Base-by-base conservation (phyloP, 2,329 filamentous ascomycete species). In the Monilinia polystroma region DNA sequence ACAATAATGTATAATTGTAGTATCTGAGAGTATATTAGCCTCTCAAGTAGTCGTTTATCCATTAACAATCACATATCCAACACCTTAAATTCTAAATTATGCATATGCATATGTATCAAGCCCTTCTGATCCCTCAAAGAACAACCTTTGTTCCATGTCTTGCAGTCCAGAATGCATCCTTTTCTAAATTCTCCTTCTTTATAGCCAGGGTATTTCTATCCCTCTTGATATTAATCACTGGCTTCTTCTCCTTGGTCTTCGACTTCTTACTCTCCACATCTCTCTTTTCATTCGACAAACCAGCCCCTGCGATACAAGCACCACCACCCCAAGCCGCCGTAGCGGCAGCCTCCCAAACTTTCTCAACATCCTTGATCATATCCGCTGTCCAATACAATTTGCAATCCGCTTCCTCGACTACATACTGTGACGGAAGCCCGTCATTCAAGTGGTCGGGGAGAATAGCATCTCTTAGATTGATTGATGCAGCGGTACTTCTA, bases 371-470 rank as follows among this genome's bases (percentile, higher is more conserved):
- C 4, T 80, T 75, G 45, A 85, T 75, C 76, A 85, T 87, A 2
- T 79, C 75, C 20, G 79, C 73, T 2, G 86, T 87, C 68, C 84
- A 88, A 73, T 82, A 90, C 16, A 89, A 74, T 6, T 86, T 79
- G 70, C 87, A 90, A 70, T 87, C 83, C 0, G 87, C 84, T 0
- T 85, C 81, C 69, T 88, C 83, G 66, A 86, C 85, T 2, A 84
- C 76, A 72, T 89, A 90, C 70, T 90, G 87, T 20, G 83, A 76
- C 18, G 87, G 83, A 0, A 80, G 75, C 53, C 77, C 74, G 55
- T 76, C 74, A 56, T 76, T 64, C 2, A 77, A 65, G 26, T 80
- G 72, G 68, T 63, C 71, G 0, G 67, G 64, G 49, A 74, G 43
- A 64, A 77, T 73, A 32, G 73, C 75, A 67, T 83, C 81, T 53